Conservation (phyloP, 176 grass and related monocot species). For the Phoenix dactylifera region DNA sequence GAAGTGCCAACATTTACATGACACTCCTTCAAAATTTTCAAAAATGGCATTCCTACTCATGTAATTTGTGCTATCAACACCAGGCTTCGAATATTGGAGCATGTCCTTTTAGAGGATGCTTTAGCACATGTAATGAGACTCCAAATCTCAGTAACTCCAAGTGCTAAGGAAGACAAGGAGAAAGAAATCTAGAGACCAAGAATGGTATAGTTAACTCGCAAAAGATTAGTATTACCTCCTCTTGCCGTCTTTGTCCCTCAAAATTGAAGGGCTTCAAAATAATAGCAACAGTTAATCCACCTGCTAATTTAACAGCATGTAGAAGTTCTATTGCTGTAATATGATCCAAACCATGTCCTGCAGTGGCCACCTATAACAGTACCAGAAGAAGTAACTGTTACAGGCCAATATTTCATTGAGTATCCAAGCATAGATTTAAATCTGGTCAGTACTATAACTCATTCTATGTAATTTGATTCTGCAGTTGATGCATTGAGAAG, state of each 20-base stretch:
- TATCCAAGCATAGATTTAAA: no score
- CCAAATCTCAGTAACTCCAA: no score
- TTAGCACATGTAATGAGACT: no score
- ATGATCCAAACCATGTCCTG: slow-evolving; percentile 68
- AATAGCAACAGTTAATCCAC: slow-evolving; percentile 68
- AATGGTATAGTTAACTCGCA: not conserved
- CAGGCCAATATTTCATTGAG: no score
- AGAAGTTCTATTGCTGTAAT: slow-evolving; percentile 71
- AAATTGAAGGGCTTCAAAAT: slow-evolving; percentile 89
- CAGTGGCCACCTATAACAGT: slow-evolving; percentile 60
- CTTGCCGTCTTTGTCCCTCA: slow-evolving; percentile 76
- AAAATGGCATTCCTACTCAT: no score
- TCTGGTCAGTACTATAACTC: no score
- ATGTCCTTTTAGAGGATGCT: no score
- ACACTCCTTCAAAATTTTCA: no score
- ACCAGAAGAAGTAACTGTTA: no score
- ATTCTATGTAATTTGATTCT: not conserved
- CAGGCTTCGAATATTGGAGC: no score
- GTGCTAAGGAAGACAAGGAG: not conserved
- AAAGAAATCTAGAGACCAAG: not conserved
- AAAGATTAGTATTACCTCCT: slow-evolving; percentile 41
- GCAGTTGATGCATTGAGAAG: not conserved
- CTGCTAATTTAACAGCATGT: slow-evolving; percentile 50
- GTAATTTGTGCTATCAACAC: no score
- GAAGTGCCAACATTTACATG: no score